Evolutionary conservation across 768 basidiomycete species (phyloP), one percentile per base, ranked within the genome.

Genomic region (Boletellus ananiceps): DNA sequence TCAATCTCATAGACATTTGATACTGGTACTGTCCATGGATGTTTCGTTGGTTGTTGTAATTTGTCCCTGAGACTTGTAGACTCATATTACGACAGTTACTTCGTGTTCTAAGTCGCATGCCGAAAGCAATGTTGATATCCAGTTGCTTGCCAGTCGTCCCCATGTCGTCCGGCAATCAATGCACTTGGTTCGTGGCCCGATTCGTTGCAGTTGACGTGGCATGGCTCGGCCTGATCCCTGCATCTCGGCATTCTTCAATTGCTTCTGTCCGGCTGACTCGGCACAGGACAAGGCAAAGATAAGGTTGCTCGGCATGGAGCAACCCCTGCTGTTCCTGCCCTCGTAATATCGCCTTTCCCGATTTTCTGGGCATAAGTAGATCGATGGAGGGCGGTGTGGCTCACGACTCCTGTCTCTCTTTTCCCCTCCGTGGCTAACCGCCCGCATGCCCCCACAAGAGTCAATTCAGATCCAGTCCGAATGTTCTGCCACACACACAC

Each of bases 261-360:
- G 15, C 37, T 9, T 27, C 18, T 9, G 11, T n/a, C 15, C 29
- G 18, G 39, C 32, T 16, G 35, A 33, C 18, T 25, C 51, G 44
- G 58, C 51, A 50, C 38, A 4, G 27, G 1, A 40, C 47, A 42
- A 51, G 43, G 55, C 57, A 35, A 9, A 32, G 1, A 40, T 46
- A 47, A 51, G 49, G 58, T 61, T 51, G 25, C 35, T 55, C 59
- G 55, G 59, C 56, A 56, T 3, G 19, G 4, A 43, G 47, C 46
- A 46, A 15, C 29, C 8, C 29, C 29, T 29, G 29, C 29, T 9
- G 29, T 29, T 29, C 29, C 42, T 50, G 29, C 33, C 38, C 47
- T 43, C 16, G 55, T 34, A 54, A 53, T 23, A 31, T 31, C 43
- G 14, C 32, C 29, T 38, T 29, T 47, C 29, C 29, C 8, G 29